phyloP scores from a whole-genome alignment of 2,329 filamentous ascomycete genomes.

The Lachnellula hyalina region DNA sequence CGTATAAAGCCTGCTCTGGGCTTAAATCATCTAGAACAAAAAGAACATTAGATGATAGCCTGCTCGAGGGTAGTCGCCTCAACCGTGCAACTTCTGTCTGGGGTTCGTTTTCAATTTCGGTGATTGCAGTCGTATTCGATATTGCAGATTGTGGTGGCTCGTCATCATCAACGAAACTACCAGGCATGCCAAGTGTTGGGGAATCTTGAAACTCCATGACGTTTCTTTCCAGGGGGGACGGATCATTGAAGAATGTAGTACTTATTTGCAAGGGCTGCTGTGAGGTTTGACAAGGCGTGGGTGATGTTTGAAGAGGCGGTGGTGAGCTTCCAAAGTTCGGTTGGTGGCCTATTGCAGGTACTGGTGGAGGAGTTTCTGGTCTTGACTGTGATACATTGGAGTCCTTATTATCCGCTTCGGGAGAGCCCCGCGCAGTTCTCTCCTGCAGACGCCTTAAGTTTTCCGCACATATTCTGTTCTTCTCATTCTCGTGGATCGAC shows the following conservation, averaged over 20 bases:
- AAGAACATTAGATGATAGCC: conserved; percentile 19
- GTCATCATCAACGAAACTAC: conserved; percentile 48
- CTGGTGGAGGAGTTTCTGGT: conserved; percentile 2
- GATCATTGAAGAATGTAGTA: conserved; percentile 20
- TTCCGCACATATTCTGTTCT: conserved; percentile 41
- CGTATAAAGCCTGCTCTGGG: conserved; percentile 22
- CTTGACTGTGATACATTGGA: conserved; percentile 23
- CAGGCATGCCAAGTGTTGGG: conserved; percentile 62
- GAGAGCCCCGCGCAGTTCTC: conserved; percentile 13
- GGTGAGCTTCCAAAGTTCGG: background rate
- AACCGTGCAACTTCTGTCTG: conserved; percentile 48
- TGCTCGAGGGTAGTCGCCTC: conserved; percentile 18
- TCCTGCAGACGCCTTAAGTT: conserved; percentile 33
- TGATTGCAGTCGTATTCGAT: conserved; percentile 55
- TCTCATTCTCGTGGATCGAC: conserved; percentile 71
- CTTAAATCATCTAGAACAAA: conserved; percentile 18
- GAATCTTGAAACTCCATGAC: conserved; percentile 43
- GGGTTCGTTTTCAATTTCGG: conserved; percentile 68
- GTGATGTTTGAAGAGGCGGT: conserved; percentile 17
- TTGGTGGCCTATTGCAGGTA: background rate
- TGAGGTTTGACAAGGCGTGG: conserved; percentile 18
- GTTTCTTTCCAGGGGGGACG: background rate
- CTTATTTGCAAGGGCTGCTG: conserved; percentile 21
- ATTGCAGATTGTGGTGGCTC: conserved; percentile 52
- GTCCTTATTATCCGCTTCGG: conserved; percentile 27